These are phyloP conservation scores for Podospora sp. DNA, from an alignment of 495 filamentous ascomycete species.

Conservation along the genomic window DNA sequence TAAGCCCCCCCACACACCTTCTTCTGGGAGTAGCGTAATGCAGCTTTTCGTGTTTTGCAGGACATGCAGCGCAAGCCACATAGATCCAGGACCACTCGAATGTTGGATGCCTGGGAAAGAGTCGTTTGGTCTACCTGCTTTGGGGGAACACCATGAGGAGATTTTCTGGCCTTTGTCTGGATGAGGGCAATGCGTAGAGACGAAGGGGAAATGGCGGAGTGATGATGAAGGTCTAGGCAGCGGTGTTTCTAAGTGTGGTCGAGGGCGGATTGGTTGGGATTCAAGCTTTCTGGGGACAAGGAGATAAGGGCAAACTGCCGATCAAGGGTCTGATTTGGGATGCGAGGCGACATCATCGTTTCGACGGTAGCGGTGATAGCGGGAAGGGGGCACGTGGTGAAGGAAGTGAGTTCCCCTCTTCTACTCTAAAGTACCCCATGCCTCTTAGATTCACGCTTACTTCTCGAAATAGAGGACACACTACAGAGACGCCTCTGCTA, in stretches of 20 bases:
- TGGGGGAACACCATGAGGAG: no score
- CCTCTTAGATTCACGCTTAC: no score
- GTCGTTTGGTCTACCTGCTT: not conserved
- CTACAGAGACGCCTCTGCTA: no score
- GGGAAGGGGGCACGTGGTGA: no score
- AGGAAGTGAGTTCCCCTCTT: no score
- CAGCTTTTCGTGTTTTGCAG: not conserved
- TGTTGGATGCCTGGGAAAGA: not conserved
- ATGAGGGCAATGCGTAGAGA: not conserved
- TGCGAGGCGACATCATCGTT: constrained; percentile 22
- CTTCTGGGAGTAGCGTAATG: not conserved
- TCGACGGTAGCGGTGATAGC: not conserved
- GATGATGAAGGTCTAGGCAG: not conserved
- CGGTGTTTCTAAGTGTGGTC: not conserved
- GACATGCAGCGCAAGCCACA: not conserved
- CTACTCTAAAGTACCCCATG: no score
- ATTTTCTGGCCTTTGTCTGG: not conserved
- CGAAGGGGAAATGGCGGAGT: not conserved
- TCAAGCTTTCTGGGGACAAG: not conserved
- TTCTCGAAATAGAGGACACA: no score
- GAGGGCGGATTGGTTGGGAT: not conserved
- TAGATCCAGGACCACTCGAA: not conserved
- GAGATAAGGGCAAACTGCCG: constrained; percentile 2
- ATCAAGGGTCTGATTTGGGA: constrained; percentile 13
- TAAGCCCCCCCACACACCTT: not conserved